phyloP scores from a whole-genome alignment of 2,329 filamentous ascomycete genomes.

The Pseudonectria foliicola region DNA sequence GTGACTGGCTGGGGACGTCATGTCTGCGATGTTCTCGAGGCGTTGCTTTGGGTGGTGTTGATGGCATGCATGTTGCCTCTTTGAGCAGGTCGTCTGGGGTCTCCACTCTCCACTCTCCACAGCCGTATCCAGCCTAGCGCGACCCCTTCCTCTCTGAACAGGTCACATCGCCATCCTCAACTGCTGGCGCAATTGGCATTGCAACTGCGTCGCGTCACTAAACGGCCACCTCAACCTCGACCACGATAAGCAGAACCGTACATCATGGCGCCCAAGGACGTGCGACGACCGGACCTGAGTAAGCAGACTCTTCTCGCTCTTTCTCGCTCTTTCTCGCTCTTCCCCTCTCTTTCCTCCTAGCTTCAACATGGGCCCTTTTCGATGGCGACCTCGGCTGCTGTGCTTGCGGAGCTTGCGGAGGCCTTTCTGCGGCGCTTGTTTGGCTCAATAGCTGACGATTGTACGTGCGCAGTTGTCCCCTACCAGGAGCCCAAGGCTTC shows the following conservation, averaged over 20 bases:
- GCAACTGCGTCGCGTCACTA: constrained; percentile 12
- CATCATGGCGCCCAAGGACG: constrained; percentile 37
- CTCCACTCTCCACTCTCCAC: constrained; percentile 8
- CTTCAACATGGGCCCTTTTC: not conserved
- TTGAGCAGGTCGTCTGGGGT: constrained; percentile 8
- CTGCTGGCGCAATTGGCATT: constrained; percentile 14
- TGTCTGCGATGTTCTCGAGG: no score
- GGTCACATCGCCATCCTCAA: constrained; percentile 12
- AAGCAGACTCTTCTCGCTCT: no score
- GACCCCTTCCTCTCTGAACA: constrained; percentile 3
- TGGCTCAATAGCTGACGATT: constrained; percentile 8
- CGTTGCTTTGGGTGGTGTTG: constrained; percentile 4
- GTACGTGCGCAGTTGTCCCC: constrained; percentile 65
- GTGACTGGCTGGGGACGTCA: no score
- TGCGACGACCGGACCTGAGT: constrained; percentile 39
- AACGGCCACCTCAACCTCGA: constrained; percentile 5
- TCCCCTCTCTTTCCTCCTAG: not conserved
- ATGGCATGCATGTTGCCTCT: constrained; percentile 7
- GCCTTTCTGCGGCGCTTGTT: constrained; percentile 3
- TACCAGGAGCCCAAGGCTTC: constrained; percentile 70
- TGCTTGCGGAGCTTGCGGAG: no score
- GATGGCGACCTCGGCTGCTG: no score
- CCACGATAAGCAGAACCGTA: constrained; percentile 3
- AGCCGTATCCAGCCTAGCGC: constrained; percentile 8
- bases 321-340: no score